These are phyloP conservation scores for Rhipidocladum racemiflorum DNA, from an alignment of 176 grass and related monocot genomes.

Conservation along the genomic window DNA sequence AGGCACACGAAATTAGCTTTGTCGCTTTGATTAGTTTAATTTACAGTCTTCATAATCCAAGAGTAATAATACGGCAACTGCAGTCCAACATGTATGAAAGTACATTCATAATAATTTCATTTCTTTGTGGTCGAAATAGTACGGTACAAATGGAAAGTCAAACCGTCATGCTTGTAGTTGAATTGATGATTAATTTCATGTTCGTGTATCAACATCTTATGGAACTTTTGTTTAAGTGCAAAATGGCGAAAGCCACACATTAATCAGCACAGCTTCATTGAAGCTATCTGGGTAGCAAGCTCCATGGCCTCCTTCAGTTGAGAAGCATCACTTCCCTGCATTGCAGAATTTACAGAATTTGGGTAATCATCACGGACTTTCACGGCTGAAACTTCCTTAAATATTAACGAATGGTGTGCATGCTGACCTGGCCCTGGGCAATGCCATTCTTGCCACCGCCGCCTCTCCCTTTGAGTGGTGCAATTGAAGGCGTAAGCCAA, in stretches of 20 bases:
- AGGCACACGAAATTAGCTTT: background rate
- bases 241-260: background rate
- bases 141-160: background rate
- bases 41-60: background rate
- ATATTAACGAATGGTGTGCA: background rate
- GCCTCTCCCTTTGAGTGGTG: constrained; percentile 74
- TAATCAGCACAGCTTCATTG: constrained; percentile 45
- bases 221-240: too few species aligned
- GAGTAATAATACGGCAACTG: background rate
- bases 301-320: constrained; percentile 73
- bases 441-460: constrained; percentile 83
- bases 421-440: constrained; percentile 83
- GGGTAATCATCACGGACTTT: background rate
- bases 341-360: constrained; percentile 6
- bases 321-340: constrained; percentile 75
- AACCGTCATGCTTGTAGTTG: background rate
- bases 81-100: background rate
- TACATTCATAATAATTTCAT: constrained; percentile 2
- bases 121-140: background rate
- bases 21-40: background rate
- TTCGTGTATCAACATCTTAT: background rate
- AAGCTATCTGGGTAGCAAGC: constrained; percentile 65
- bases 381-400: background rate
- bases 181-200: background rate
- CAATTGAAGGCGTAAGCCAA: constrained; percentile 77